Base-by-base conservation (phyloP, 495 filamentous ascomycete species). In the Choiromyces venosus region DNA sequence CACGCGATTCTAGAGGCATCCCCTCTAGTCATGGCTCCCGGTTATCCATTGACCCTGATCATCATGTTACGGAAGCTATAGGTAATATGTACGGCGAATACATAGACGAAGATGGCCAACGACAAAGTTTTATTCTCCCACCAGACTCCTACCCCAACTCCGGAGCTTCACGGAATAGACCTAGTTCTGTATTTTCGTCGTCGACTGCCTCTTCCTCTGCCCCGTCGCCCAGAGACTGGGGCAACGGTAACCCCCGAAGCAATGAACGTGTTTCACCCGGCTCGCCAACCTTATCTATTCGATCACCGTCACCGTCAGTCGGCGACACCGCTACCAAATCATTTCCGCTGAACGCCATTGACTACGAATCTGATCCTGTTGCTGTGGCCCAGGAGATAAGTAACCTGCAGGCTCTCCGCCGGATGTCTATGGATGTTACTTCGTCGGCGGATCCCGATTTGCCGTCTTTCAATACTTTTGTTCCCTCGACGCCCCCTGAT, bases 391-490 rank as follows among this genome's bases (percentile, higher is more conserved):
- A 98, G 81, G 95, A 99, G 84, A 84, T 98, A 65, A 96, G 90
- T 83, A 99, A 98, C 81, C 83, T 99, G 68, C 94, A 97, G 79
- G 95, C 96, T 18, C 88, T 99, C 72, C 89, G 95, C 74, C 90
- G 95, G 71, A 94, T 99, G 92, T 98, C 95, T 21, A 98, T 99
- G 96, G 94, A 97, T 83, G 95, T 96, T 19, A 91, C 92, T 70
- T 91, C 90, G 56, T 88, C 91, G n/a, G 89, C 88, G 70, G 95
- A 99, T 82, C 95, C 95, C 6, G 95, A 99, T 82, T 85, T 99
- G 69, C 93, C 96, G 40, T 90, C 91, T 18, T 97, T 95, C 83
- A 88, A 88, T 71, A 85, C 82, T 52, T 83, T 88, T 67, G 88
- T 92, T 77, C 91, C 93, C 1, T 88, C 92, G 5, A 89, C 89